Evolutionary conservation across 208 protist species (phyloP).

Genomic region (Leishmania guyanensis): DNA sequence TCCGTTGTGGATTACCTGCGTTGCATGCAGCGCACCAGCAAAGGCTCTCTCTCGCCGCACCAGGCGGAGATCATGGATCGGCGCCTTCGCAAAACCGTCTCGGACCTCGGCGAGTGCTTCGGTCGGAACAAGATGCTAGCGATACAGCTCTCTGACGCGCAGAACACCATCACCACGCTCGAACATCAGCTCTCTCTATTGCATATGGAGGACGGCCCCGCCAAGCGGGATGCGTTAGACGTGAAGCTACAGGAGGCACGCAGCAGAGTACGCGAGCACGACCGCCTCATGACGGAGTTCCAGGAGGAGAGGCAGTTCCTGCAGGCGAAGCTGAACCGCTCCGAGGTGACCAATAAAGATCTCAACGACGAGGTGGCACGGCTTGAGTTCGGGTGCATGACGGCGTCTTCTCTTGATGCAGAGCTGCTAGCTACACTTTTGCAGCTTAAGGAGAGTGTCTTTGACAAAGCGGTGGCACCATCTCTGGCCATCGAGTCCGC

Average conservation of each 20-base stretch:
- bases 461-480: slow-evolving; percentile 66
- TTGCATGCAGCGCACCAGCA: slow-evolving; percentile 57
- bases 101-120: slow-evolving; percentile 45
- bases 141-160: slow-evolving; percentile 59
- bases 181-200: slow-evolving; percentile 65
- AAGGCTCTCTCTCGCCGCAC: slow-evolving; percentile 67
- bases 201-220: slow-evolving; percentile 26
- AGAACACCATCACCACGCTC: slow-evolving; percentile 49
- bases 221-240: slow-evolving; percentile 52
- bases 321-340: slow-evolving; percentile 54
- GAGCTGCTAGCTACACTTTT: slow-evolving; percentile 54
- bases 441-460: slow-evolving; percentile 79
- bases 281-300: slow-evolving; percentile 57
- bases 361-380: slow-evolving; percentile 73
- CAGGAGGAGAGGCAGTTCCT: slow-evolving; percentile 64
- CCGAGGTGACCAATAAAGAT: slow-evolving; percentile 61
- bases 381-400: slow-evolving; percentile 56
- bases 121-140: slow-evolving; percentile 44
- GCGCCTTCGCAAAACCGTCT: slow-evolving; percentile 47
- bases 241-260: slow-evolving; percentile 48
- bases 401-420: slow-evolving; percentile 44
- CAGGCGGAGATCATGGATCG: slow-evolving; percentile 72
- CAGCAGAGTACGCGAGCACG: slow-evolving; percentile 50
- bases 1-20: slow-evolving; percentile 82
- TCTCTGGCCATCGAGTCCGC: slow-evolving; percentile 47